Evolutionary conservation across 2,329 filamentous ascomycete species (phyloP).

Genomic region (Aspergillus persii): DNA sequence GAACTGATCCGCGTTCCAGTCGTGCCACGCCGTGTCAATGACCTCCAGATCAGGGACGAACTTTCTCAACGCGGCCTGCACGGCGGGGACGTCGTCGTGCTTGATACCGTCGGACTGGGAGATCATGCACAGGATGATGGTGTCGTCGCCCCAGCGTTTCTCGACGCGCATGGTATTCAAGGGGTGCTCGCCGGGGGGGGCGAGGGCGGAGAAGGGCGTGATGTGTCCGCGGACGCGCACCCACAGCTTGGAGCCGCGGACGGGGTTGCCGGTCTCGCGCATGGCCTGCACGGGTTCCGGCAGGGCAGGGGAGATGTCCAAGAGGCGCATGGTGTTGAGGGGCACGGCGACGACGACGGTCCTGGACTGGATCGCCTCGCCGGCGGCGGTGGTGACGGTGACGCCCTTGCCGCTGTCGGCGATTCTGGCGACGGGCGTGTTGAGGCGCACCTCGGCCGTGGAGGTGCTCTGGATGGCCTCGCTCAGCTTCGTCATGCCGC

Average conservation of each 20-base stretch:
- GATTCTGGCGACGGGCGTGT: too few species aligned
- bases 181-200: constrained; percentile 12
- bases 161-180: constrained; percentile 11
- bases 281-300: not conserved
- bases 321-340: constrained; percentile 5
- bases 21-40: constrained; percentile 13
- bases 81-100: constrained; percentile 1
- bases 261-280: constrained; percentile 12
- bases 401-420: too few species aligned
- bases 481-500: constrained; percentile 3
- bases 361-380: too few species aligned
- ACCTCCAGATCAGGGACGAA: constrained; percentile 10
- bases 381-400: too few species aligned
- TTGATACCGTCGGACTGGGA: constrained; percentile 9
- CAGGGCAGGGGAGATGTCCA: constrained; percentile 3
- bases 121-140: constrained; percentile 13
- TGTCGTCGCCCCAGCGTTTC: constrained; percentile 11
- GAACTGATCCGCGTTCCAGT: constrained; percentile 16
- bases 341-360: constrained; percentile 4
- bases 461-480: constrained; percentile 5
- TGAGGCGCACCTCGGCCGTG: constrained; percentile 3
- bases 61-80: constrained; percentile 3
- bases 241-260: constrained; percentile 13
- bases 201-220: constrained; percentile 8
- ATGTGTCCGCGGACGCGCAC: constrained; percentile 11